These are phyloP conservation scores for Suillus ampliporus DNA, from an alignment of 768 basidiomycete genomes.

Conservation along the genomic window DNA sequence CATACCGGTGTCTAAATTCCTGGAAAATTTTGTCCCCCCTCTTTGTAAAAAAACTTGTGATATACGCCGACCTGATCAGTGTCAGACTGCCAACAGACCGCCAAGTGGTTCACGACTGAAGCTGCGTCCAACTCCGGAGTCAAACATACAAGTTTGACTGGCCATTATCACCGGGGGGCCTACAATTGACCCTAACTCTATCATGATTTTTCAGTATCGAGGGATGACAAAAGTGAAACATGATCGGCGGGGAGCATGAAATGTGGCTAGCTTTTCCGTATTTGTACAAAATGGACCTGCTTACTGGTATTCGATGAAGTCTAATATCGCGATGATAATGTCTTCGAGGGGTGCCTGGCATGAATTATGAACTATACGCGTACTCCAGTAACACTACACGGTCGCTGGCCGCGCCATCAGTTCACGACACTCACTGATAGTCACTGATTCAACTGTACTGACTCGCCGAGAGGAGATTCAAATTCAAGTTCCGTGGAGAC, in stretches of 20 bases:
- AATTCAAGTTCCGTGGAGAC: slow-evolving; percentile 18
- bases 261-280: slow-evolving; percentile 31
- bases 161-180: background rate
- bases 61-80: background rate
- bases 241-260: slow-evolving; percentile 48
- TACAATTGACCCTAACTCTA: background rate
- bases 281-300: slow-evolving; percentile 45
- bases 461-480: background rate
- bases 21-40: slow-evolving; percentile 23
- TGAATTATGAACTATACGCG: background rate
- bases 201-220: slow-evolving; percentile 13
- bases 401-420: background rate
- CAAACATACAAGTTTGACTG: slow-evolving; percentile 1
- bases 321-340: slow-evolving; percentile 27
- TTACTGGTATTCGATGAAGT: slow-evolving; percentile 42
- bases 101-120: background rate
- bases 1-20: slow-evolving; percentile 18
- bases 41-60: slow-evolving; percentile 21
- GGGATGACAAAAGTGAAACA: slow-evolving; percentile 49
- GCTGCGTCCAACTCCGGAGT: background rate
- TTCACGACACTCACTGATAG: background rate
- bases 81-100: slow-evolving; percentile 2
- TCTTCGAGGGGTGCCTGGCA: slow-evolving; percentile 6
- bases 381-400: background rate
- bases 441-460: background rate